These are phyloP conservation scores for Capsicum rhomboideum DNA, from an alignment of 257 asterid genomes.

Conservation along the genomic window DNA sequence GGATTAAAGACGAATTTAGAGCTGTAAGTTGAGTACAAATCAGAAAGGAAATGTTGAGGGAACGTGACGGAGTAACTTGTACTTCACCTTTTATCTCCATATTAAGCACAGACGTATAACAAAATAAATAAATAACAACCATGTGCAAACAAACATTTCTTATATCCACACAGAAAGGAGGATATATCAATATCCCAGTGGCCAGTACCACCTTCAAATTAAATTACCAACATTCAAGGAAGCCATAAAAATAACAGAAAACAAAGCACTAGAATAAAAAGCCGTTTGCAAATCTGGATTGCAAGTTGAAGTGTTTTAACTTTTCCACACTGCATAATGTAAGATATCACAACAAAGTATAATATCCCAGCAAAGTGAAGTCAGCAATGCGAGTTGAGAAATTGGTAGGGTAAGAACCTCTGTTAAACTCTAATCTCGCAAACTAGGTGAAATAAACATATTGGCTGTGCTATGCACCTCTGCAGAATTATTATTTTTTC, in stretches of 20 bases:
- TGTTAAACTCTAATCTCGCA: background rate
- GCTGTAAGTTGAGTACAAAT: background rate
- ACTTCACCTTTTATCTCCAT: background rate
- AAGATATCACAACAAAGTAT: background rate
- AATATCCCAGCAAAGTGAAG: background rate
- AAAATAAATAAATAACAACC: background rate
- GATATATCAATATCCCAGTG: background rate
- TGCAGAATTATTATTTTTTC: background rate
- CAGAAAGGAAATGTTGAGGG: background rate
- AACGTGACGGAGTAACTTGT: background rate
- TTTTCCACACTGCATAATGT: background rate
- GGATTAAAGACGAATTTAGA: background rate
- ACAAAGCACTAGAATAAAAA: background rate
- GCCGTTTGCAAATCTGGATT: too few relatives aligned
- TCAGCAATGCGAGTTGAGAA: background rate
- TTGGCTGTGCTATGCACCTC: background rate
- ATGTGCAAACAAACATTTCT: background rate
- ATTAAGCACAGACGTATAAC: background rate
- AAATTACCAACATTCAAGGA: background rate
- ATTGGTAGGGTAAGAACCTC: background rate
- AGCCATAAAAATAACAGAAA: background rate
- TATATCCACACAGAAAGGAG: slow-evolving; percentile 1
- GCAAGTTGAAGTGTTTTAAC: background rate
- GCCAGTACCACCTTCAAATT: background rate
- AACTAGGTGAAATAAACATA: background rate